Percentiles rank a stretch among this genome's conserved stretches.
These are phyloP conservation scores for Polytrichum formosum DNA, from an alignment of 225 moss, liverwort and hornwort species.

Conservation along the genomic window DNA sequence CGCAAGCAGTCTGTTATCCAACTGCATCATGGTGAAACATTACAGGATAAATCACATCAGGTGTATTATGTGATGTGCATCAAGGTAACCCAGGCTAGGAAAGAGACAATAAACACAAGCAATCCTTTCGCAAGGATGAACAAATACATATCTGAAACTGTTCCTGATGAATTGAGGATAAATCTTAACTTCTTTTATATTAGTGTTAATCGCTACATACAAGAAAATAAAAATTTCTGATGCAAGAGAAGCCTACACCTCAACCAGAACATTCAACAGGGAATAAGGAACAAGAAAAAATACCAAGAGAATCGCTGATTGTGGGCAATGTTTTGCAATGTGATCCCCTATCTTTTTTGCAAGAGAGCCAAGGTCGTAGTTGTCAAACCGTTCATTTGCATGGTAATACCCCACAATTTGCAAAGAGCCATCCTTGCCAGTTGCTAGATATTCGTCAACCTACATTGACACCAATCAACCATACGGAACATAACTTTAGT, in stretches of 20 bases:
- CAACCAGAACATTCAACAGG: too few relatives aligned
- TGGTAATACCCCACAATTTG: conserved; percentile 93
- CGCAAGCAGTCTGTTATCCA: conserved; percentile 74
- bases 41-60: background rate
- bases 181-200: too few relatives aligned
- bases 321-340: conserved; percentile 63
- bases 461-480: conserved; percentile 7
- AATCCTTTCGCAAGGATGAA: too few relatives aligned
- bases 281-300: background rate
- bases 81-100: background rate
- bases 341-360: conserved; percentile 89
- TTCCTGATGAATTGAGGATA: too few relatives aligned
- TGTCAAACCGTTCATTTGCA: conserved; percentile 85
- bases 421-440: conserved; percentile 30
- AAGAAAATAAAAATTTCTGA: too few relatives aligned
- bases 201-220: too few relatives aligned
- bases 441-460: conserved; percentile 66
- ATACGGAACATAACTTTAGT: background rate
- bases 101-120: too few relatives aligned
- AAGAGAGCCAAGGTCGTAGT: conserved; percentile 61
- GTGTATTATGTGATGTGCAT: background rate
- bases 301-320: conserved; percentile 70
- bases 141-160: too few relatives aligned
- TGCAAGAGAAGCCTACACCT: too few relatives aligned
- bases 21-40: conserved; percentile 20